Base-by-base conservation (phyloP, 768 basidiomycete genomes). In the Pisolithus tinctorius region DNA sequence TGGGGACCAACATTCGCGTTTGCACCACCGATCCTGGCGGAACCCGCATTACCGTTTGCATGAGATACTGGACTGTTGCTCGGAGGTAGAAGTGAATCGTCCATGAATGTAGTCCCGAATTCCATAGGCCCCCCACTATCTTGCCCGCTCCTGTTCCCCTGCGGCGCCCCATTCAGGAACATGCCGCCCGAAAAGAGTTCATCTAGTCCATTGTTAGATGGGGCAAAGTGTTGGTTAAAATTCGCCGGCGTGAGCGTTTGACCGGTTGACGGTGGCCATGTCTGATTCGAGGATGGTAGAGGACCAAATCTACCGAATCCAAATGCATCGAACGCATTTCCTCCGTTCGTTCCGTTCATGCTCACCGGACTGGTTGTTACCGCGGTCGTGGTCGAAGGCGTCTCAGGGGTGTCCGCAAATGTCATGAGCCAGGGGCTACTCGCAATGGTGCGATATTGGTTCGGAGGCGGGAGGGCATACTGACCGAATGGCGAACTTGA, bases 391-490 rank as follows among this genome's bases (percentile, higher is more conserved):
- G 70, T 26, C 17, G 42, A 60, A 14, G 69, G 64, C 34, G 70
- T 59, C 54, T 84, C 83, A 56, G 78, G 81, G 6, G 71, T 67
- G 17, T 81, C 77, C 14, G 83, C 79, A 63, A 86, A 86, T n/a
- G 88, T 88, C 74, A 87, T 88, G 73, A 86, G 91, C 69, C 83
- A 76, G 1, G 90, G 88, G 55, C 91, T 91, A 69, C 77, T 83
- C 46, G 88, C 88, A 51, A 93, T 83, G 10, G 86, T 88, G 51
- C 85, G 90, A 66, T 81, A 90, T 1, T 82, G 77, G 6, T 74
- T 71, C 1, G 74, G 65, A 29, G 75, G 63, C 16, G 64, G 60
- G n/a, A 78, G 70, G 6, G 78, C 70, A 55, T 69, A 72, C 48
- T 70, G 67, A 29, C 81, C 80, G 58, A 79, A 83, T 1, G 66